Conservation (phyloP, 805 yeast species). For the Metschnikowia cerradonensis region DNA sequence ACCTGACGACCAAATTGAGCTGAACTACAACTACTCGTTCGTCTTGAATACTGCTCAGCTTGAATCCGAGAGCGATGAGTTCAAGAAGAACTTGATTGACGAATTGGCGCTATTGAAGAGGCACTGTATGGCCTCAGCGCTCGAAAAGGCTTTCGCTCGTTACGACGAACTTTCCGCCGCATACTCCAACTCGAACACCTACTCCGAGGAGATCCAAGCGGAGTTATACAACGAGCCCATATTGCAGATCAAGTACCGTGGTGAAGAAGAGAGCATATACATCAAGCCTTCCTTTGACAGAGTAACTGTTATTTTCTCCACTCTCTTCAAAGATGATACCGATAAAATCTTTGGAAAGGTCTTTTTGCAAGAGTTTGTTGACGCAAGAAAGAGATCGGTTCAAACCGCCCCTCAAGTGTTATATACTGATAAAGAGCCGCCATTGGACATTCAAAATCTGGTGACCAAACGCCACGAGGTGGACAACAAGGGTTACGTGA, state of each 20-base stretch:
- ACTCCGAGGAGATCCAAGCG: constrained; percentile 41
- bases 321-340: constrained; percentile 93
- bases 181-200: constrained; percentile 40
- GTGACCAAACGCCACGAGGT: constrained; percentile 43
- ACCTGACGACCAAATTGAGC: constrained; percentile 47
- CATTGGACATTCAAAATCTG: constrained; percentile 58
- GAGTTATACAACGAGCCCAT: constrained; percentile 52
- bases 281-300: constrained; percentile 92
- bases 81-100: constrained; percentile 48
- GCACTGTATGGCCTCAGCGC: constrained; percentile 88
- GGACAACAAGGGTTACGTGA: constrained; percentile 49
- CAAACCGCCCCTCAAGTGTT: constrained; percentile 98
- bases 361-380: constrained; percentile 89
- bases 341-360: constrained; percentile 89
- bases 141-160: constrained; percentile 76
- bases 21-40: constrained; percentile 78
- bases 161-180: constrained; percentile 62
- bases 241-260: constrained; percentile 78
- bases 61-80: constrained; percentile 40
- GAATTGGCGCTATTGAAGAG: constrained; percentile 76
- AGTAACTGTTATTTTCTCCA: constrained; percentile 93
- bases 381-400: constrained; percentile 90
- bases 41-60: constrained; percentile 53
- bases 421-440: constrained; percentile 87
- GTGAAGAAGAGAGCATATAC: constrained; percentile 78